These are phyloP conservation scores for Cercospora citrullina DNA, from an alignment of 2,329 filamentous ascomycete species.

Conservation along the genomic window DNA sequence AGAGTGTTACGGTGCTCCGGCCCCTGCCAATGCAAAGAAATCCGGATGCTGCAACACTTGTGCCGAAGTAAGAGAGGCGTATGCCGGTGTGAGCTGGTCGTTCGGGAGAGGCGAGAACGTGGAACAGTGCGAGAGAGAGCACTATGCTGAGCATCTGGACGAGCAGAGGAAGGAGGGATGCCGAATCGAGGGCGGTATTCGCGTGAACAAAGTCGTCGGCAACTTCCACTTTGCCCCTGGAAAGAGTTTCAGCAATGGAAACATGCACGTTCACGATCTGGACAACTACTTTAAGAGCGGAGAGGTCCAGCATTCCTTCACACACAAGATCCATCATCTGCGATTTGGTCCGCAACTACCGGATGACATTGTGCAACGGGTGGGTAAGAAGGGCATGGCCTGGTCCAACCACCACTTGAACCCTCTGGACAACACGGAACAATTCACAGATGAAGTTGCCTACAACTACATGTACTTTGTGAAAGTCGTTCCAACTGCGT, in stretches of 20 bases:
- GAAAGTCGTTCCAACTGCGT: constrained; percentile 96
- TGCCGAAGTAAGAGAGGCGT: constrained; percentile 93
- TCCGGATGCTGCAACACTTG: constrained; percentile 95
- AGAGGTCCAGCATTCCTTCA: constrained; percentile 74
- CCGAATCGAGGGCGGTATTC: constrained; percentile 85
- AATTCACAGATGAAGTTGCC: constrained; percentile 75
- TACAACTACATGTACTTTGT: constrained; percentile 99
- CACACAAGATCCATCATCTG: constrained; percentile 82
- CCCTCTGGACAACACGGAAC: constrained; percentile 77
- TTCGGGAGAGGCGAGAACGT: constrained; percentile 91
- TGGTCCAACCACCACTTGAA: constrained; percentile 93
- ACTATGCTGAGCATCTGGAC: constrained; percentile 86
- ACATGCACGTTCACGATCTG: constrained; percentile 96
- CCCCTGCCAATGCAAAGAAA: constrained; percentile 72
- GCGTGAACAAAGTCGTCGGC: constrained; percentile 96
- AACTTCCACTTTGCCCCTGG: constrained; percentile 99
- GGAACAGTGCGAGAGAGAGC: constrained; percentile 92
- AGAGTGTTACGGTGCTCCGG: constrained; percentile 80
- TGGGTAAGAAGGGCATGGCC: constrained; percentile 55
- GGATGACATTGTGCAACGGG: constrained; percentile 66
- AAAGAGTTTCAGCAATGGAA: constrained; percentile 91
- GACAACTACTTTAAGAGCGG: constrained; percentile 87
- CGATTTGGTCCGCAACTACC: constrained; percentile 92
- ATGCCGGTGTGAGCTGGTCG: constrained; percentile 85
- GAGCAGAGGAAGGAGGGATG: constrained; percentile 89